Base-by-base conservation (phyloP, 192 early-diverging fungal species). In the Irineochytrium annulatum region DNA sequence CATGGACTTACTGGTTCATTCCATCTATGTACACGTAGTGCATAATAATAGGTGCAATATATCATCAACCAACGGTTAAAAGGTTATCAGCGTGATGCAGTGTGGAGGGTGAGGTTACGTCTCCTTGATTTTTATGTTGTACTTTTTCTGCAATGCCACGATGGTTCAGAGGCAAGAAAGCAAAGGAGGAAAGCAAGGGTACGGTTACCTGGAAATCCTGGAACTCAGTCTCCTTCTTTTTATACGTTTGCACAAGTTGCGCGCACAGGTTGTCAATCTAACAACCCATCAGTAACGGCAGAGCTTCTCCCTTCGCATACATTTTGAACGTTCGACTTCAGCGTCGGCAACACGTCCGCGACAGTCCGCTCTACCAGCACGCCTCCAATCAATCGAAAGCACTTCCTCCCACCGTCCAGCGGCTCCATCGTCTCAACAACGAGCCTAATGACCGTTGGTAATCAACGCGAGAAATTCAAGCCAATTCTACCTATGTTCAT, bases 341-440 rank as follows among this genome's bases (percentile, higher is more conserved):
- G 73, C 4, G 88, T 87, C 22, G 95, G 95, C 30, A 95, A 68
- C 5, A 95, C 92, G 58, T 98, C 93, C 65, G 84, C 81, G 45
- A 96, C 89, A 2, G 93, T 93, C 26, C 93, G 87, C 65, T 98
- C 91, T 22, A 96, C 89, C 29, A 98, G 71, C 8, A 98, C 90
- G 41, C 95, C 95, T 54, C 91, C 90, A 44, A 98, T 86, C 63
- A 98, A 73, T 34, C 94, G 87, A 74, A 90, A 95, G 69, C 93
- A 95, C 73, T 93, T 94, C 53, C 95, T 88, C 51, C 87, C 85
- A 44, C 62, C 76, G 27, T 87, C 77, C 68, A 95, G 77, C 30
- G 90, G 88, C 17, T 76, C 67, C 56, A 98, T 86, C n/a, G 93
- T 94, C 43, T 98, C 92, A 58, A 98, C 86, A n/a, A 98, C 90